Evolutionary conservation across 352 stramenopile genomes (phyloP), one percentile per base, ranked within the genome.

Genomic region (Halophytophthora polymorphica): DNA sequence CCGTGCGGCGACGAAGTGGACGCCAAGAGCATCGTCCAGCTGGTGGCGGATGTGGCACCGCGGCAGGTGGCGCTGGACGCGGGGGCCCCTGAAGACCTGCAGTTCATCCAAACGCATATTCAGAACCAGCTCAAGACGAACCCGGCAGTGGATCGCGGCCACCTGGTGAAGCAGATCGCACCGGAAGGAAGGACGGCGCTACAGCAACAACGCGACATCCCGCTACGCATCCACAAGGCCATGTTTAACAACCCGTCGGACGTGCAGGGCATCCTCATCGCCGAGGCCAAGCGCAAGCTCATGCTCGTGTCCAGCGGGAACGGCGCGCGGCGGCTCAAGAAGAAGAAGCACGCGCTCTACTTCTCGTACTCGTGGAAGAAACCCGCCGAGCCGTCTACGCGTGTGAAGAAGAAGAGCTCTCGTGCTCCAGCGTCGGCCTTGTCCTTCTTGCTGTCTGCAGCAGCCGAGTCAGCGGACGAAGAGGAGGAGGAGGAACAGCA

Each of bases 361-460:
- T 93, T 88, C 50, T 75, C 77, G 38, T 86, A 81, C 35, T 83
- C 83, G 15, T 95, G 85, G 85, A 92, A 95, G 56, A 91, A 93
- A 36, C 70, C 64, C 10, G 50, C 83, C 12, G 73, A 91, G 33
- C 68, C 66, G 8, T 86, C 69, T n/a, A 65, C 66, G 45, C 66
- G 68, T 11, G 64, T 75, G 2, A 92, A 90, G 59, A 95, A 91
- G 67, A 88, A 87, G 58, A 83, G 69, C 22, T 68, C 73, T 0
- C 67, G 71, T 1, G 61, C 64, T 15, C 68, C 81, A 14, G 73
- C 80, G 5, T 91, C 83, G 1, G 79, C 78, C 1, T 67, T 95
- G 17, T 91, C 83, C 2, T 93, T 93, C 59, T 63, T 95, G 18
- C 50, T 95, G 1, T 92, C 81, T 7, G 83, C 72, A 15, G 66